These are phyloP conservation scores for Ascomycota sp. DNA, from an alignment of 2,329 filamentous ascomycete species.

Conservation along the genomic window DNA sequence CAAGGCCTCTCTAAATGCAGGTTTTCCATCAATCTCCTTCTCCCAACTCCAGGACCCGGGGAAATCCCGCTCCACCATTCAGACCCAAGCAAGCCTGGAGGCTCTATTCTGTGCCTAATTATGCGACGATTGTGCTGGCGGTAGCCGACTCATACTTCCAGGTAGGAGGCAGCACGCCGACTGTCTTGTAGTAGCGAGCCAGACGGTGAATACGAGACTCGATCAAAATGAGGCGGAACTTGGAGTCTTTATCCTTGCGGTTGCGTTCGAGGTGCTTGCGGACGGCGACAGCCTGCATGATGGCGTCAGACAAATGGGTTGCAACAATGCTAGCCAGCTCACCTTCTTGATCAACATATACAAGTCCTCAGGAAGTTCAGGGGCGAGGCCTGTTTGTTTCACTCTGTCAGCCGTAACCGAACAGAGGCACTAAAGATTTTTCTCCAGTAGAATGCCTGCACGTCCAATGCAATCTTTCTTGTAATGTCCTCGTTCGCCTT, in stretches of 20 bases:
- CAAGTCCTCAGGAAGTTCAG: constrained; percentile 96
- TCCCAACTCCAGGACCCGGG: constrained; percentile 22
- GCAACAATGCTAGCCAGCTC: constrained; percentile 1
- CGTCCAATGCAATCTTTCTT: constrained; percentile 8
- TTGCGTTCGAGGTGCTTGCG: constrained; percentile 99
- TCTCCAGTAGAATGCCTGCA: constrained; percentile 7
- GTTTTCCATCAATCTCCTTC: constrained; percentile 14
- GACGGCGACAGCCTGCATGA: constrained; percentile 66
- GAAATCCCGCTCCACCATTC: constrained; percentile 10
- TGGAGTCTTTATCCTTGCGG: constrained; percentile 99
- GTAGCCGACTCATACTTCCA: constrained; percentile 99
- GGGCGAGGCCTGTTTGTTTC: constrained; percentile 80
- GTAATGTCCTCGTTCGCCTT: constrained; percentile 4
- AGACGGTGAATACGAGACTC: constrained; percentile 99
- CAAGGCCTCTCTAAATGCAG: constrained; percentile 21
- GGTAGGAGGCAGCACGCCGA: constrained; percentile 62
- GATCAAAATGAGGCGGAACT: constrained; percentile 99
- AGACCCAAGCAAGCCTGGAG: constrained; percentile 4
- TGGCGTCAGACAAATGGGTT: constrained; percentile 6
- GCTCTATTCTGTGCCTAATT: constrained; percentile 18
- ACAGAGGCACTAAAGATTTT: constrained; percentile 45
- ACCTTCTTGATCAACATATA: constrained; percentile 99
- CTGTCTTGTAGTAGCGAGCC: constrained; percentile 98
- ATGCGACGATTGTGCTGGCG: constrained; percentile 80
- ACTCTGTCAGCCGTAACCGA: constrained; percentile 86